Evolutionary conservation across 1,284 basidiomycete species (phyloP), one percentile per base, ranked within the genome.

Genomic region (Pseudozyma hubeiensis): DNA sequence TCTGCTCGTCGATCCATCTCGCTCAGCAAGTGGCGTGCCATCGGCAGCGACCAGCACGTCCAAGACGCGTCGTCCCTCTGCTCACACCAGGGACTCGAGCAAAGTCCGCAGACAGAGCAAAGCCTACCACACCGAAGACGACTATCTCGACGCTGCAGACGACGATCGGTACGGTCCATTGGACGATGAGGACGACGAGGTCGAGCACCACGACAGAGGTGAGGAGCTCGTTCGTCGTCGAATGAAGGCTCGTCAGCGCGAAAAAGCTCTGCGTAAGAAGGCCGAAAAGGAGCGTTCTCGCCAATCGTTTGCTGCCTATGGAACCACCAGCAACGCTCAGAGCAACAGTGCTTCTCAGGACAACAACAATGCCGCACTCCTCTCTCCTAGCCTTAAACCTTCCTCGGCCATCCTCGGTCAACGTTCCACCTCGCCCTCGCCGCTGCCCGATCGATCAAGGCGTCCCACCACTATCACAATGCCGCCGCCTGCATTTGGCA

Each of bases 141-240:
- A 68, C 58, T 68, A 76, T 14, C 62, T 66, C 30, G 64, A 78
- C 37, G 54, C 61, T 39, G 57, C 61, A 11, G 68, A 55, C 34
- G 65, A 73, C 9, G 66, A 78, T 14, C 56, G 75, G 29, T 80
- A 49, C 53, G 78, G 75, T 17, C 77, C 74, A 16, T 45, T 66
- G 8, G 73, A 66, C 44, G 62, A 71, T 1, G 52, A 84, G 29
- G 87, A 88, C 57, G 88, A 89, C 62, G 88, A 87, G 63, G 84
- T 85, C 9, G 78, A 85, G 45, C 82, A 84, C 10, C 79, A 83
- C 37, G 88, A 89, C 75, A 83, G 88, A 30, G 88, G 88, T 8
- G 87, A 88, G 63, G 87, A 87, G 71, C 86, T 89, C 9, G 87
- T 89, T 58, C 82, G 87, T 39, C 83, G 86, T 43, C 79, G 88